These are phyloP conservation scores for Vanrija humicola DNA, from an alignment of 1,284 basidiomycete species.

Conservation along the genomic window DNA sequence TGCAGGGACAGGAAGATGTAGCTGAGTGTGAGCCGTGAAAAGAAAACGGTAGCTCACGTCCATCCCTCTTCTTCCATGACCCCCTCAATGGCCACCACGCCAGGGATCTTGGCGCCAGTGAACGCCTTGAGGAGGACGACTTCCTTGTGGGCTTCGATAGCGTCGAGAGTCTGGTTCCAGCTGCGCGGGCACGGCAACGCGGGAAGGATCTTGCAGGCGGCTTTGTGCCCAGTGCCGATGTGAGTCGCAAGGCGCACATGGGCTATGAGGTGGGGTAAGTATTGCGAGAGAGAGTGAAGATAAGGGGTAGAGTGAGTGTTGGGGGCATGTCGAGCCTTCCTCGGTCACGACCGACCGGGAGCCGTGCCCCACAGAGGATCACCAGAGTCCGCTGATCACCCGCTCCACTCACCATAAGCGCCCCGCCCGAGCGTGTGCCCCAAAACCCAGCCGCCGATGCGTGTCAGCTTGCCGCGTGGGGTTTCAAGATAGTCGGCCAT, in stretches of 20 bases:
- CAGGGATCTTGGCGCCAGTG: constrained; percentile 35
- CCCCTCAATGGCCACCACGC: constrained; percentile 42
- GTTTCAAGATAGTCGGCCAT: constrained; percentile 13
- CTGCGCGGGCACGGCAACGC: constrained; percentile 24
- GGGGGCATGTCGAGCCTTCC: too few species aligned
- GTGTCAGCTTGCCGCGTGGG: constrained; percentile 22
- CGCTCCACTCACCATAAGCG: constrained; percentile 35
- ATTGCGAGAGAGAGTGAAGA: background rate
- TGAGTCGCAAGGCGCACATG: constrained; percentile 47
- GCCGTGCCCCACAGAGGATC: background rate
- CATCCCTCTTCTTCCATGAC: constrained; percentile 43
- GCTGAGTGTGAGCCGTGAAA: constrained; percentile 11
- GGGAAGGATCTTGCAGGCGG: constrained; percentile 49
- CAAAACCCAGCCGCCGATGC: constrained; percentile 38
- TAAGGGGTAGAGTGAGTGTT: background rate
- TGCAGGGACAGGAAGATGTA: constrained; percentile 40
- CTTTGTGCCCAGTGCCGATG: constrained; percentile 27
- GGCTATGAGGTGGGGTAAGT: constrained; percentile 20
- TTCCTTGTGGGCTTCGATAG: constrained; percentile 47
- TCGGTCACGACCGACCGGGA: too few species aligned
- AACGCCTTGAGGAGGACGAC: constrained; percentile 45
- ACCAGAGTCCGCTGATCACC: too few species aligned
- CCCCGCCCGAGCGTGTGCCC: constrained; percentile 40
- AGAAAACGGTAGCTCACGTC: constrained; percentile 34
- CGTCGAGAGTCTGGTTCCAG: constrained; percentile 37